Conservation (phyloP, 768 basidiomycete genomes). For the Lactarius deliciosus region DNA sequence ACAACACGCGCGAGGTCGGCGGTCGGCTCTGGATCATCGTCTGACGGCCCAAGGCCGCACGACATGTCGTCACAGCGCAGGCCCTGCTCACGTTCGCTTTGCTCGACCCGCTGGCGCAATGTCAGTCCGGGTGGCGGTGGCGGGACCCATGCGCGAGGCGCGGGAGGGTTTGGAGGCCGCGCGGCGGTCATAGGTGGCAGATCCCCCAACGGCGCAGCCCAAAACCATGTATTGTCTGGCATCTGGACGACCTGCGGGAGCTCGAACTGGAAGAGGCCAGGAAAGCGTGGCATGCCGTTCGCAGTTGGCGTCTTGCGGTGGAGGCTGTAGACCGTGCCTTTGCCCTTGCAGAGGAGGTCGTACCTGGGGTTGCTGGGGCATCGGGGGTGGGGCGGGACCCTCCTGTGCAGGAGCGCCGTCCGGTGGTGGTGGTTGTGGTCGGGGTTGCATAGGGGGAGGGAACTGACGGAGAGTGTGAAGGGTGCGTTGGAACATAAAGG, state of each 20-base stretch:
- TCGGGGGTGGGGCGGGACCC: slow-evolving; percentile 21
- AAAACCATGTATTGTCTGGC: slow-evolving; percentile 23
- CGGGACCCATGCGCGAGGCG: slow-evolving; percentile 51
- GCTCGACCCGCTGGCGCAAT: slow-evolving; percentile 70
- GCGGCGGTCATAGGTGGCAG: neutral
- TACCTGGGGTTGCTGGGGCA: slow-evolving; percentile 20
- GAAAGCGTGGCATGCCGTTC: slow-evolving; percentile 23
- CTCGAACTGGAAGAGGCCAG: slow-evolving; percentile 26
- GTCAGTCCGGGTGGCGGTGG: slow-evolving; percentile 69
- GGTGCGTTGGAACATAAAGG: slow-evolving; percentile 12
- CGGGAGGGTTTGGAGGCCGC: slow-evolving; percentile 33
- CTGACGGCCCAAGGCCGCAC: slow-evolving; percentile 73
- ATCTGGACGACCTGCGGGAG: slow-evolving; percentile 22
- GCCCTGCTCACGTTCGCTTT: slow-evolving; percentile 68
- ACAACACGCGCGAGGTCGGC: slow-evolving; percentile 40
- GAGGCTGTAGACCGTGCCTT: slow-evolving; percentile 20
- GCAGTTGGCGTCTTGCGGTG: slow-evolving; percentile 22
- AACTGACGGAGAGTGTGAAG: slow-evolving; percentile 16
- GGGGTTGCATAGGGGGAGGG: neutral
- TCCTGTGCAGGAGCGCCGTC: slow-evolving; percentile 12
- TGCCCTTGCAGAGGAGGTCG: slow-evolving; percentile 16
- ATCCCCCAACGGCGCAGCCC: slow-evolving; percentile 19
- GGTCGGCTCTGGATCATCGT: slow-evolving; percentile 58
- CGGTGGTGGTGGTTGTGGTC: slow-evolving; percentile 1
- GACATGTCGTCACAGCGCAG: slow-evolving; percentile 69